These are phyloP conservation scores for Fonsecaea monophora DNA, from an alignment of 2,329 filamentous ascomycete species.

Conservation along the genomic window DNA sequence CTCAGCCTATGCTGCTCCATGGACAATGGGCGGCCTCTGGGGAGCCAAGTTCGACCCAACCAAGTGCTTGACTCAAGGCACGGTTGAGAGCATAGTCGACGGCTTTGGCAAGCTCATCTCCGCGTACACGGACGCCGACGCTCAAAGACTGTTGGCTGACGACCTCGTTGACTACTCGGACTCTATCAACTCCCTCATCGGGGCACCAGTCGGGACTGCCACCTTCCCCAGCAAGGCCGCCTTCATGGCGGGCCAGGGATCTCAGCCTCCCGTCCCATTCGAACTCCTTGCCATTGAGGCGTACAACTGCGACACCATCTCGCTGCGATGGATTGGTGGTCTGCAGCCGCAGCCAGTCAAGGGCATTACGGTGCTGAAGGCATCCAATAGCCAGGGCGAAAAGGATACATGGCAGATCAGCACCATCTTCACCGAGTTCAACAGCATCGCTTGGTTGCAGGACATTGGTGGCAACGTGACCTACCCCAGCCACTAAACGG, in stretches of 20 bases:
- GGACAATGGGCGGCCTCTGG: slow-evolving; percentile 26
- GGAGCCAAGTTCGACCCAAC: slow-evolving; percentile 22
- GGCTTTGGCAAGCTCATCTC: slow-evolving; percentile 34
- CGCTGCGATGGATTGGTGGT: slow-evolving; percentile 43
- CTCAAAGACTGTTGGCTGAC: slow-evolving; percentile 37
- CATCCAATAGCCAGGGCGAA: slow-evolving; percentile 30
- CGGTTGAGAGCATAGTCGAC: slow-evolving; percentile 29
- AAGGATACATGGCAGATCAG: slow-evolving; percentile 44
- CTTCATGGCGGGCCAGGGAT: slow-evolving; percentile 41
- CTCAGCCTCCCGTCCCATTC: slow-evolving; percentile 44
- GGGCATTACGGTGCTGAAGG: slow-evolving; percentile 45
- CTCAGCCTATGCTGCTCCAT: slow-evolving; percentile 31
- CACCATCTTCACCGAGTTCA: slow-evolving; percentile 47
- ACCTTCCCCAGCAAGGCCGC: slow-evolving; percentile 45
- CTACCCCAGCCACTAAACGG: slow-evolving; percentile 22
- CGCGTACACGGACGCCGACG: slow-evolving; percentile 29
- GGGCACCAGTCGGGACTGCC: slow-evolving; percentile 41
- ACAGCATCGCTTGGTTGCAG: slow-evolving; percentile 39
- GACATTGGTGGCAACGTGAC: slow-evolving; percentile 36
- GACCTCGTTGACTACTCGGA: slow-evolving; percentile 45
- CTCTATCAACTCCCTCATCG: slow-evolving; percentile 45
- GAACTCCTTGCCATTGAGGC: slow-evolving; percentile 40
- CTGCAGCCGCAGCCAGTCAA: slow-evolving; percentile 39
- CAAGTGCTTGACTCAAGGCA: slow-evolving; percentile 30
- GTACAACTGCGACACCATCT: slow-evolving; percentile 43